Evolutionary conservation across 2,329 filamentous ascomycete species (phyloP), one percentile per base, ranked within the genome.

Genomic region (Penicillium sp.): DNA sequence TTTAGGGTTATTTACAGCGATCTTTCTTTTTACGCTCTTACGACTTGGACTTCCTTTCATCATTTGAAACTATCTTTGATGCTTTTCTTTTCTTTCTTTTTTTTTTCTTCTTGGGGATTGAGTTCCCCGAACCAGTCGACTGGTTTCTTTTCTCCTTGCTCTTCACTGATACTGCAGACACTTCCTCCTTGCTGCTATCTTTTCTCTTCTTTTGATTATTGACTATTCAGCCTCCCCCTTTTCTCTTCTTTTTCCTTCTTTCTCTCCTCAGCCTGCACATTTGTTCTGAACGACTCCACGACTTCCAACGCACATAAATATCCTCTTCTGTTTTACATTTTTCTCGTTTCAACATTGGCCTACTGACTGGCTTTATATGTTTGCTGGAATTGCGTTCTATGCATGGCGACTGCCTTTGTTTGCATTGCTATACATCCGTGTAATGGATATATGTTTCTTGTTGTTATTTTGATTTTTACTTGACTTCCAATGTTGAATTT

Each of bases 1-100:
- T 74, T 50, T 74, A 66, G 57, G 41, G 8, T 19, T 35, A 17
- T 33, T 33, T 25, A 25, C 39, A 1, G 33, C 29, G 45, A 52
- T 60, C 38, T 49, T 41, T 41, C 17, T 43, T 35, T 51, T 59
- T 35, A 59, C 52, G 61, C 60, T 59, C 25, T 53, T 41, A 62
- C 39, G 61, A 62, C 58, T 59, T 29, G 55, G 45, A 49, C 15
- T 39, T 39, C 17, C 29, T n/a, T 39, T 35, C 45, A n/a, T 39
- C 36, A 36, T 6, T 21, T 21, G 33, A 15, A 4, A 39, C 35
- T 15, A 29, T 33, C 42, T 39, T 41, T 45, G 41, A 59, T 44
- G 17, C 27, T 48, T 33, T 55, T 39, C 12, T 27, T 17, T 41
- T 45, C 49, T 33, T 57, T 57, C 58, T 60, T 23, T 23, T 23